Conservation (phyloP, 441 rosid species). For the Flueggea neowawraea region DNA sequence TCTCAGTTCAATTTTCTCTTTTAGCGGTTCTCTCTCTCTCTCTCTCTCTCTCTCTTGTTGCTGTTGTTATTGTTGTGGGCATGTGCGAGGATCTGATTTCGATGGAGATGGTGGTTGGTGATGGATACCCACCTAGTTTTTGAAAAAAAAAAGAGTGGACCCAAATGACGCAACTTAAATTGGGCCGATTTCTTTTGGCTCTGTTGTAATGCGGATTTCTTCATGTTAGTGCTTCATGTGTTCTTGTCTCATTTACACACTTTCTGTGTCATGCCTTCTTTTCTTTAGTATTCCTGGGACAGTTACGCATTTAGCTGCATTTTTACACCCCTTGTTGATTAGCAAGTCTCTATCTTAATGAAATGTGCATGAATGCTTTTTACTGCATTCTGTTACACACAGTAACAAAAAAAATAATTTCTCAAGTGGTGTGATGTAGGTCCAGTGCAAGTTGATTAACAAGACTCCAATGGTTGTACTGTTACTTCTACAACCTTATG, state of each 20-base stretch:
- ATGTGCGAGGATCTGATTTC: conserved; percentile 47
- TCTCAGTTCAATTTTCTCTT: conserved; percentile 12
- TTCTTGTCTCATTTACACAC: conserved; percentile 4
- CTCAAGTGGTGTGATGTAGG: no score
- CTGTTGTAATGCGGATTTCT: conserved; percentile 19
- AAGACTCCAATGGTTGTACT: no score
- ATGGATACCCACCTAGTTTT: conserved; percentile 42
- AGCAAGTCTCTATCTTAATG: background rate
- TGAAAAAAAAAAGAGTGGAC: conserved; percentile 39
- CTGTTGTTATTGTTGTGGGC: conserved; percentile 26
- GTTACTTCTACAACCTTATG: no score
- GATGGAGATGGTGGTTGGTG: conserved; percentile 49
- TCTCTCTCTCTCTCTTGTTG: conserved; percentile 10
- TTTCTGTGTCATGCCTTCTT: conserved; percentile 5
- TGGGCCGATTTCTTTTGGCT: conserved; percentile 20
- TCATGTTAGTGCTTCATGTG: no score
- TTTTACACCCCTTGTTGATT: no score
- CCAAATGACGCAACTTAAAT: conserved; percentile 25
- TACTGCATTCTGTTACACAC: background rate
- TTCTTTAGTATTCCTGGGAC: background rate
- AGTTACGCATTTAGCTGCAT: no score
- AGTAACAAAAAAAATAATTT: no score
- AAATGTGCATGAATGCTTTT: no score
- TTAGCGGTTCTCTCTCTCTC: conserved; percentile 26
- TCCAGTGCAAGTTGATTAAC: no score